Evolutionary conservation across 495 filamentous ascomycete genomes (phyloP).

Genomic region (Hypoxylon intermedium): DNA sequence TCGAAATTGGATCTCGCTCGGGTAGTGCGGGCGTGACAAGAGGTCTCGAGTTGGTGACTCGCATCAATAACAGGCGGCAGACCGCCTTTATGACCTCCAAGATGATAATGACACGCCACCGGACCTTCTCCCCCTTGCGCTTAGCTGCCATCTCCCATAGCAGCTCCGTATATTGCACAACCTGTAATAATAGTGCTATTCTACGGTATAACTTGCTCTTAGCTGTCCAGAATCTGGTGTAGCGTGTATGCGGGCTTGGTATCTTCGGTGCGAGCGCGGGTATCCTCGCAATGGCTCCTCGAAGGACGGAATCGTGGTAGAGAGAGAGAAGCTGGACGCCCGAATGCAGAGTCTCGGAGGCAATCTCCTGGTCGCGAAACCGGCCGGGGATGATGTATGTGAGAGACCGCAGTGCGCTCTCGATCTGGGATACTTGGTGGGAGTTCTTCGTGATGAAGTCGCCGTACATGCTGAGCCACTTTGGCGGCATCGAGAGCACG

Average conservation of each 20-base stretch:
- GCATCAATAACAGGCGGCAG: slow-evolving; percentile 81
- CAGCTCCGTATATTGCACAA: slow-evolving; percentile 91
- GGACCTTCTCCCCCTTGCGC: slow-evolving; percentile 77
- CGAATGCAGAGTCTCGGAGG: slow-evolving; percentile 91
- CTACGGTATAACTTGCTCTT: slow-evolving; percentile 77
- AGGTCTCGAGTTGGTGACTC: slow-evolving; percentile 83
- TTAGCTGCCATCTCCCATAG: slow-evolving; percentile 85
- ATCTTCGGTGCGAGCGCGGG: slow-evolving; percentile 51
- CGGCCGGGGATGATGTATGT: slow-evolving; percentile 96
- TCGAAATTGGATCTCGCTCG: slow-evolving; percentile 76
- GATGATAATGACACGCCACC: slow-evolving; percentile 89
- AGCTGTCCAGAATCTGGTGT: slow-evolving; percentile 86
- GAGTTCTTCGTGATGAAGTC: slow-evolving; percentile 95
- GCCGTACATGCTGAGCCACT: slow-evolving; percentile 81
- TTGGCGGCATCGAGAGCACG: slow-evolving; percentile 63
- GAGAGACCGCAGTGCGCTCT: slow-evolving; percentile 86
- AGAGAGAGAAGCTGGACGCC: slow-evolving; percentile 87
- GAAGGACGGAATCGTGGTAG: slow-evolving; percentile 91
- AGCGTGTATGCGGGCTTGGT: slow-evolving; percentile 81
- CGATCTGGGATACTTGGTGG: slow-evolving; percentile 88
- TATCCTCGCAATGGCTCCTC: slow-evolving; percentile 61
- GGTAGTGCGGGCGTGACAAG: slow-evolving; percentile 83
- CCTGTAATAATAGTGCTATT: slow-evolving; percentile 79
- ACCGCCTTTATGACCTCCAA: slow-evolving; percentile 87
- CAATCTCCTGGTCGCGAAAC: slow-evolving; percentile 90